A percentile compares a stretch with the other conserved stretches of the same genome.
phyloP scores from a whole-genome alignment of 371 early-diverging fungal genomes.

The Actinomortierella wolfii region DNA sequence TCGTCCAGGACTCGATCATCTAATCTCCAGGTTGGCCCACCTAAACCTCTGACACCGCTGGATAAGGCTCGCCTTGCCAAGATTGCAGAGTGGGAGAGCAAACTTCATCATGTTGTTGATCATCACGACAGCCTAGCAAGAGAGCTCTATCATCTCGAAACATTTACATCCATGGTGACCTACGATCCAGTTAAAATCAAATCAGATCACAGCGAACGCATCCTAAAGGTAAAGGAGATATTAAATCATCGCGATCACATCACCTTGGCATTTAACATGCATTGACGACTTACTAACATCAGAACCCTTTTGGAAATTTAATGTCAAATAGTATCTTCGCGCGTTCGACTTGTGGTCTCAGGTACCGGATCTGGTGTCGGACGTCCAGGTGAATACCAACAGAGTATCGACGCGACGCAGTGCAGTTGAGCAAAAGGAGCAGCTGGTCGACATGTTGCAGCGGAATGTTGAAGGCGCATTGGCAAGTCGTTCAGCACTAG shows the following conservation, averaged over 20 bases:
- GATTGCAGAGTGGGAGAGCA: slow-evolving; percentile 44
- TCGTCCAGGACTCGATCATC: background rate
- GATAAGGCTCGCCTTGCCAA: slow-evolving; percentile 44
- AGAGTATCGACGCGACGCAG: slow-evolving; percentile 50
- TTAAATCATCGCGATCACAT: background rate
- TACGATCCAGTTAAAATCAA: slow-evolving; percentile 54
- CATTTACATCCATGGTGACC: slow-evolving; percentile 57
- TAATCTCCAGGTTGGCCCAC: background rate
- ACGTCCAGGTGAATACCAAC: slow-evolving; percentile 30
- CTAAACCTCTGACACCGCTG: slow-evolving; percentile 40
- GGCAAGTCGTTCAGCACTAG: slow-evolving; percentile 10
- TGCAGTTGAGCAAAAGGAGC: slow-evolving; percentile 43
- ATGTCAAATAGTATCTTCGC: slow-evolving; percentile 47
- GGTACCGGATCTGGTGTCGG: slow-evolving; percentile 45
- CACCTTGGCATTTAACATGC: background rate
- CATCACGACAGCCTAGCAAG: slow-evolving; percentile 56
- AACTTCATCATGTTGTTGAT: slow-evolving; percentile 52
- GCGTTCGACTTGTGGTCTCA: slow-evolving; percentile 56
- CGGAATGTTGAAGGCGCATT: slow-evolving; percentile 43
- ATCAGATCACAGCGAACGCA: slow-evolving; percentile 55
- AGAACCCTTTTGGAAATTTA: no score
- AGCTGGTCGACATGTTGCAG: slow-evolving; percentile 50
- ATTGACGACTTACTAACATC: no score
- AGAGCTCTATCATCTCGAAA: slow-evolving; percentile 64
- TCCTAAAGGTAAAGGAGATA: slow-evolving; percentile 48